Evolutionary conservation across 83 land plant species (phyloP), one percentile per base, ranked within the genome.

Genomic region (Diphasiastrum complanatum): DNA sequence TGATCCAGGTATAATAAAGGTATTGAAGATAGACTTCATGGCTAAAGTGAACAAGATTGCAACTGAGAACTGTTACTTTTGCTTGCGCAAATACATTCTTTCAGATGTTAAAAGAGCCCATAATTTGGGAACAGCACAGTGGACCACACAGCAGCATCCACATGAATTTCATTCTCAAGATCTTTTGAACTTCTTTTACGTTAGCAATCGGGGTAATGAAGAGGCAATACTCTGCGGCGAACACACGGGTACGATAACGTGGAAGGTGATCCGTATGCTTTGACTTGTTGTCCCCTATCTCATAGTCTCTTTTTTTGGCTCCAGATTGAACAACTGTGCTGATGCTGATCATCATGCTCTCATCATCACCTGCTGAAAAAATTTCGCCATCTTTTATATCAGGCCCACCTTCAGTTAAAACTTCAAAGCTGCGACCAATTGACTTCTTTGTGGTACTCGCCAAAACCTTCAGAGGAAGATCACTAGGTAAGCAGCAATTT

Each of bases 201-300:
- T n/a, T n/a, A n/a, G n/a, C n/a, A n/a, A n/a, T n/a, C n/a, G n/a
- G n/a, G n/a, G n/a, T 27, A 50, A 3, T 51, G 2, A 26, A 10
- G 11, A 59, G 37, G 5, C 69, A 87, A 64, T 89, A 93, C 99
- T 93, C 99, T 56, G 99, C 99, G 51, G 99, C 99, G 70, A 93
- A 93, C 35, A 83, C 63, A 38, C 92, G 93, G 8, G 99, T 93
- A 38, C 87, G 79, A 61, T 81, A 93, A 61, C 99, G 78, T 24
- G 92, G 91, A 37, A 78, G 79, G 50, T 79, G 79, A 33, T 78
- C 77, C 32, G 62, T 67, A 47, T 71, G 73, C 40, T 18, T 43
- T 23, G 47, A 43, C 45, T 58, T 35, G 59, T 22, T 53, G 26
- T 71, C 68, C 22, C 35, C 23, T 25, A 32, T 30, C 31, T 51